Base-by-base conservation (phyloP, 2,329 filamentous ascomycete species). In the Kalaharituber pfeilii region DNA sequence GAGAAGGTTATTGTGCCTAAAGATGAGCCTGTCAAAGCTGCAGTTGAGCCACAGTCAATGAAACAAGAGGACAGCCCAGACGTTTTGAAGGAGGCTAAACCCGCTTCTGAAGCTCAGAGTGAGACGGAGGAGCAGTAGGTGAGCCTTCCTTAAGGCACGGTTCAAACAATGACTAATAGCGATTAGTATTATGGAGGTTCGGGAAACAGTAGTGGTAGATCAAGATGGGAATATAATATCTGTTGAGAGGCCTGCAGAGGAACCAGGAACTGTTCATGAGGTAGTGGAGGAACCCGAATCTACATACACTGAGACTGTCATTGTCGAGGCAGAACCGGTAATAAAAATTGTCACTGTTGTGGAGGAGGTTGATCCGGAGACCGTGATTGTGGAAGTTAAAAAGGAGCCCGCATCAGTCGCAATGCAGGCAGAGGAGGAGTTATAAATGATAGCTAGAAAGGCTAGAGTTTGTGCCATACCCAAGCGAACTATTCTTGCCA, bases 231-330 rank as follows among this genome's bases (percentile, higher is more conserved):
- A 39, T 39, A 39, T 39, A 39, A 39, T 39, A 39, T 39, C 33
- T 39, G 20, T 18, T 4, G 33, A 39, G 33, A 39, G 20, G 33
- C 33, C 33, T 13, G 33, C 13, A 39, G 20, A 15, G 33, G 33
- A 39, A 39, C n/a, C n/a, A n/a, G n/a, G 29, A 13, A 53, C 33
- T 30, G 54, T 55, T 22, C 50, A 39, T 4, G 29, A 25, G 18
- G 29, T 53, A 25, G 20, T 26, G 18, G 45, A 49, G 6, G 45
- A 49, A 3, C 7, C 15, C 24, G 15, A 49, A 28, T 22, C 6
- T 22, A 25, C n/a, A 25, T n/a, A n/a, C 8, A 24, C 6, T 2
- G 45, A 49, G 15, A 15, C 45, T 20, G 45, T 28, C 27, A 28
- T 7, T n/a, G 45, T 28, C 8, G 45, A 25, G 18, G 27, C 45